Percentiles rank a stretch among this genome's conserved stretches.
Evolutionary conservation across 768 basidiomycete species (phyloP).

Genomic region (Naematelia encephala): DNA sequence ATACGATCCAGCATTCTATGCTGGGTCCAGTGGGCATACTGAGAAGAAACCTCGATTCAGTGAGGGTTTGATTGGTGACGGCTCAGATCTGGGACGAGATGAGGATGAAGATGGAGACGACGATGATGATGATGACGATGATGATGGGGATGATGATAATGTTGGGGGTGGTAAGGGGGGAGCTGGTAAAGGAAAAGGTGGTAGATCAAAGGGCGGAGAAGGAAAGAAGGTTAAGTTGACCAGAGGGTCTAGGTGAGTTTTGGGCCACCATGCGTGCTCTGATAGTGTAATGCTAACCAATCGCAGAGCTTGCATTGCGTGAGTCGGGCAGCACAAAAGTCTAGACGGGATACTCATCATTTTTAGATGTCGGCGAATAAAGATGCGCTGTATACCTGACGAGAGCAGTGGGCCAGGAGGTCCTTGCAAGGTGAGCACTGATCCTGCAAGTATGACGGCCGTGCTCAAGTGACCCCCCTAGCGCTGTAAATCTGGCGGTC

Average conservation of each 20-base stretch:
- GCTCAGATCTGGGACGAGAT: conserved; percentile 10
- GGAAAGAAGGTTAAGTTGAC: conserved; percentile 48
- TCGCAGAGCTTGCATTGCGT: conserved; percentile 34
- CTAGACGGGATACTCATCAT: no score
- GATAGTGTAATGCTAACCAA: neutral
- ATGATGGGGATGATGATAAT: conserved; percentile 38
- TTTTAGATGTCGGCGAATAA: conserved; percentile 42
- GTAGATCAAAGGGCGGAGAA: conserved; percentile 19
- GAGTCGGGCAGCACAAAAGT: neutral
- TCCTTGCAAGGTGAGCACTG: conserved; percentile 42
- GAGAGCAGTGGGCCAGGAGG: conserved; percentile 33
- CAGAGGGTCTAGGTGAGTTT: conserved; percentile 47
- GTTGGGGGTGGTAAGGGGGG: conserved; percentile 1
- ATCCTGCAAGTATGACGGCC: neutral
- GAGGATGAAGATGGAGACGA: conserved; percentile 28
- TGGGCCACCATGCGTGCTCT: no score
- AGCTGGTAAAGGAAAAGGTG: conserved; percentile 20
- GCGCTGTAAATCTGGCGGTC: conserved; percentile 48
- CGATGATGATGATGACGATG: conserved; percentile 43
- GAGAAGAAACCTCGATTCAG: conserved; percentile 23
- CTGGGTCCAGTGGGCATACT: conserved; percentile 7
- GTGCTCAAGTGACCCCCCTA: conserved; percentile 4
- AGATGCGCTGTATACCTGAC: conserved; percentile 50
- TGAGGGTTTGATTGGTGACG: conserved; percentile 19
- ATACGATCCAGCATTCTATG: conserved; percentile 10